These are phyloP conservation scores for Quercus wislizeni DNA, from an alignment of 306 rosid species.

Conservation along the genomic window DNA sequence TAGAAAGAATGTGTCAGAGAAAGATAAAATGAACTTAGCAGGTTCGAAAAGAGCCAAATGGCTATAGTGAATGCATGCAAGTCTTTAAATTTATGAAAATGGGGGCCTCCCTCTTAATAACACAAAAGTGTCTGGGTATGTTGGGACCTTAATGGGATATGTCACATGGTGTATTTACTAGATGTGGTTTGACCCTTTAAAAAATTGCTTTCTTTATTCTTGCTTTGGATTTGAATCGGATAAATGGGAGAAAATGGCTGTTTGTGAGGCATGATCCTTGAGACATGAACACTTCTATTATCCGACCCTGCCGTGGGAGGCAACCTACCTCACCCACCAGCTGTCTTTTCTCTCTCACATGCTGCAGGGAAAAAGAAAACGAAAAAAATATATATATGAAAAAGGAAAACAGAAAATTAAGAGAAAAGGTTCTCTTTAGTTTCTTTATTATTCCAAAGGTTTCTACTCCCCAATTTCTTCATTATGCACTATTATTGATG, in stretches of 20 bases:
- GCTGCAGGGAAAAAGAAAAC: neutral
- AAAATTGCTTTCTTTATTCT: neutral
- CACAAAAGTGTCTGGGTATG: constrained; percentile 24
- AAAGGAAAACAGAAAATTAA: no score
- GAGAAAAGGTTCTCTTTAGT: no score
- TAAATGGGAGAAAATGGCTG: constrained; percentile 27
- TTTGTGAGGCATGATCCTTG: constrained; percentile 56
- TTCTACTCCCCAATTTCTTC: no score
- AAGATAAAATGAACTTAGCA: constrained; percentile 49
- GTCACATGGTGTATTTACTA: constrained; percentile 33
- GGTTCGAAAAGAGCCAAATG: neutral
- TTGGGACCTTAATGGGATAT: constrained; percentile 42
- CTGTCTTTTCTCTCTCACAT: neutral
- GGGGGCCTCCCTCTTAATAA: constrained; percentile 5
- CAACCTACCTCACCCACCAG: constrained; percentile 45
- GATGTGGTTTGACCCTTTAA: constrained; percentile 26
- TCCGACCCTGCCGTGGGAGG: constrained; percentile 66
- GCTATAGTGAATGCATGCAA: neutral
- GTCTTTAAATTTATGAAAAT: constrained; percentile 12
- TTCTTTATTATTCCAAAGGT: no score
- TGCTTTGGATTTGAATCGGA: neutral
- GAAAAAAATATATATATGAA: no score
- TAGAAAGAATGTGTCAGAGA: constrained; percentile 46
- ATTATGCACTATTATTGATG: no score
- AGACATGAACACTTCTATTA: constrained; percentile 59